Conservation (phyloP, 2,329 filamentous ascomycete genomes). For the Aspergillus alliaceus region DNA sequence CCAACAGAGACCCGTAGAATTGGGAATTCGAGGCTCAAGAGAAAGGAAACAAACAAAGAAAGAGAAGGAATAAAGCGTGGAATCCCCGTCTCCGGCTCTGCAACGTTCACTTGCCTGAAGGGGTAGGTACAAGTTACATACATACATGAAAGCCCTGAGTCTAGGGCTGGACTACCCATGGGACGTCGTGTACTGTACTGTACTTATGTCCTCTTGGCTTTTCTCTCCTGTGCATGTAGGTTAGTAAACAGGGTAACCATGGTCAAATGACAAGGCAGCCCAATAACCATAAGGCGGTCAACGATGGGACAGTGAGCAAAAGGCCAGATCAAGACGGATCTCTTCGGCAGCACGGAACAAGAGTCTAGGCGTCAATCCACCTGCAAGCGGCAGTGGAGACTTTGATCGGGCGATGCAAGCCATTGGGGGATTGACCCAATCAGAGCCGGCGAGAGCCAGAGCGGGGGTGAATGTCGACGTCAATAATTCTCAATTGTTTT, state of each 20-base stretch:
- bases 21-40: not conserved
- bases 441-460: not conserved
- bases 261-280: not conserved
- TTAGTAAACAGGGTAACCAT: not conserved
- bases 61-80: not conserved
- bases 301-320: not conserved
- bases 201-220: not conserved
- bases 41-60: not conserved
- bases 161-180: not conserved
- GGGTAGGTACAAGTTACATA: not conserved
- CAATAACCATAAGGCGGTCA: constrained; percentile 1
- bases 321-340: constrained; percentile 13
- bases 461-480: constrained; percentile 13
- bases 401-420: constrained; percentile 18
- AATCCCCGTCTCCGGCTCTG: not conserved
- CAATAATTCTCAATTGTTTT: constrained; percentile 2
- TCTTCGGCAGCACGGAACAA: constrained; percentile 19
- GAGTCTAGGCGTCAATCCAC: constrained; percentile 21
- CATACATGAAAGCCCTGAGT: not conserved
- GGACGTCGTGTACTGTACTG: not conserved
- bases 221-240: not conserved
- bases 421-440: constrained; percentile 11
- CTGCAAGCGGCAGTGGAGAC: constrained; percentile 19
- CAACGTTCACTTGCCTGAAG: not conserved
- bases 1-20: not conserved